Base-by-base conservation (phyloP, 2,329 filamentous ascomycete species). In the Colletotrichum limetticola region DNA sequence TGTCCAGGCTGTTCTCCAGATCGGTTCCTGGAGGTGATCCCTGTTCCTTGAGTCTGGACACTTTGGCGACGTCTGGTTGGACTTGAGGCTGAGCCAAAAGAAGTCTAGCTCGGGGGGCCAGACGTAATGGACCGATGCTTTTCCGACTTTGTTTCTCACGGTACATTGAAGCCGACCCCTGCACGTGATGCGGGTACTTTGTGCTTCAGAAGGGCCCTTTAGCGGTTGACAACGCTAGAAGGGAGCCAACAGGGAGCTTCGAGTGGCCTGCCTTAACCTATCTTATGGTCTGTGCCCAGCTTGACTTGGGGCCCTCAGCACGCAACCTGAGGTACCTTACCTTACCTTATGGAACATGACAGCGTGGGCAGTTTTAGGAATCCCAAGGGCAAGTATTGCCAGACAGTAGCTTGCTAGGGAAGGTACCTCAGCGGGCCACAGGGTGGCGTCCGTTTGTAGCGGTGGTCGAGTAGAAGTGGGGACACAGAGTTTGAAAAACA, bases 41-140 rank as follows among this genome's bases (percentile, higher is more conserved):
- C 74, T 75, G 74, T 72, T 59, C 62, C 71, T 68, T 58, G 49
- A 72, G 68, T 74, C 63, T 74, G 73, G 74, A 76, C 74, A 76
- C 74, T 68, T 71, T 75, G 70, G 65, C 72, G 65, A 74, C 62
- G 61, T 73, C 61, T 74, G 70, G 70, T 70, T 70, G 66, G 67
- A 66, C n/a, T 73, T 66, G 66, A 70, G 73, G 73, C 63, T 71
- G 66, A 72, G 37, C 56, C 66, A 4, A 28, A 71, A 75, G 24
- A 28, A 60, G 74, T 11, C 55, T 76, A 76, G 74, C 58, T 71
- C 22, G 28, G n/a, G 19, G 2, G 19, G 3, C n/a, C 2, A 4
- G 16, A 16, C 9, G 11, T 24, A 19, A 66, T 58, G 63, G 74
- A 69, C 74, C 71, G 71, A 66, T 57, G 30, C 59, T 75, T 66